Evolutionary conservation across 1,284 basidiomycete genomes (phyloP).

Genomic region (Hypsizygus ulmarius): DNA sequence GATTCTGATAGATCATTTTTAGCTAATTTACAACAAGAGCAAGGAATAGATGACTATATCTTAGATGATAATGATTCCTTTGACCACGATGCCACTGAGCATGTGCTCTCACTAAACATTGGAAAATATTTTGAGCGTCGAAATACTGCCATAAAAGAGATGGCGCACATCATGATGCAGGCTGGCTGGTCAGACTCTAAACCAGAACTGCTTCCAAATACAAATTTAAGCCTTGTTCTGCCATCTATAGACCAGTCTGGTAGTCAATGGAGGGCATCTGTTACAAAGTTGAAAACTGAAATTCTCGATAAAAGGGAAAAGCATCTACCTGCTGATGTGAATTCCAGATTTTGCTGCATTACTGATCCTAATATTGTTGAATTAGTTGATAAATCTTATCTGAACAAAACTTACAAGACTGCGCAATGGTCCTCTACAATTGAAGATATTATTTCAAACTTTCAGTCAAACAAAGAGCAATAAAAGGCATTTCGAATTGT

Average conservation of each 20-base stretch:
- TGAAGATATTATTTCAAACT: slow-evolving; percentile 12
- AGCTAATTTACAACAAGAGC: background rate
- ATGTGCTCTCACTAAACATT: too few species aligned
- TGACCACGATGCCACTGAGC: background rate
- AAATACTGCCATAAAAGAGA: too few species aligned
- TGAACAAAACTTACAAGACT: slow-evolving; percentile 2
- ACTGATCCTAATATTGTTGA: slow-evolving; percentile 2
- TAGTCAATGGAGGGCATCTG: background rate
- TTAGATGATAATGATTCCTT: background rate
- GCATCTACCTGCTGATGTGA: background rate
- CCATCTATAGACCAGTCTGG: background rate
- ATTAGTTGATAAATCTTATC: slow-evolving; percentile 10
- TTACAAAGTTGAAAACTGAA: background rate
- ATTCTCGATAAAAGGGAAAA: background rate
- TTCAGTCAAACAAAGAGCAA: slow-evolving; percentile 33
- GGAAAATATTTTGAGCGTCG: too few species aligned
- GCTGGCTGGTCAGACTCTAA: background rate
- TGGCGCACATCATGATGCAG: too few species aligned
- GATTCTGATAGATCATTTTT: background rate
- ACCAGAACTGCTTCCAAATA: background rate
- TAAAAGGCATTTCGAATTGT: slow-evolving; percentile 32
- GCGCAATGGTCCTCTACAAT: slow-evolving; percentile 1
- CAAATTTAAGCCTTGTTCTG: background rate
- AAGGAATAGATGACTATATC: background rate
- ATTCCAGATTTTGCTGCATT: background rate